These are phyloP conservation scores for Cyamopsis tetragonoloba DNA, from an alignment of 306 rosid species.

Conservation along the genomic window DNA sequence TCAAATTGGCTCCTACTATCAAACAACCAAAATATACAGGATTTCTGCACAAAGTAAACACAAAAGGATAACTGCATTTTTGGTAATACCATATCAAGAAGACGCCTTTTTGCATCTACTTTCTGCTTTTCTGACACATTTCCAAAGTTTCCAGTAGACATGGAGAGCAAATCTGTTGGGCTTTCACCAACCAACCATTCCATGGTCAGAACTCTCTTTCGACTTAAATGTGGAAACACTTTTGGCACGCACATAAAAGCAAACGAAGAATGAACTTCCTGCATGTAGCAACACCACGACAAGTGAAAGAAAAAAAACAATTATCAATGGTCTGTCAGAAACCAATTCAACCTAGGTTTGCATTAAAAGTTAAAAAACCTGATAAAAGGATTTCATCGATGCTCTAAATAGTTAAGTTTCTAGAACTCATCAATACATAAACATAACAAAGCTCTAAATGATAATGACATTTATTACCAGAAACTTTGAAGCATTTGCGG, in stretches of 20 bases:
- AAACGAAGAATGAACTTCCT: slow-evolving; percentile 87
- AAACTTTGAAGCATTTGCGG: slow-evolving; percentile 82
- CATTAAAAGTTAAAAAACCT: slow-evolving; percentile 6
- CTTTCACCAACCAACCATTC: slow-evolving; percentile 98
- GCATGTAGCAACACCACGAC: slow-evolving; percentile 31
- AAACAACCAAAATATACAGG: slow-evolving; percentile 7
- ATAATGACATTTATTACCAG: slow-evolving; percentile 47
- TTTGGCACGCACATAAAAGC: slow-evolving; percentile 72
- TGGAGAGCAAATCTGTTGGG: slow-evolving; percentile 69
- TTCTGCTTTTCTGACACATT: slow-evolving; percentile 56
- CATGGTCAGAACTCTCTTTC: slow-evolving; percentile 89
- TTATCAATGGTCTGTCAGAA: background rate
- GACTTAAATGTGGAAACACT: slow-evolving; percentile 54
- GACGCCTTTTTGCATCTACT: slow-evolving; percentile 73
- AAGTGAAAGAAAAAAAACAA: slow-evolving; percentile 14
- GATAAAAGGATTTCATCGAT: background rate
- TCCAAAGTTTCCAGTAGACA: slow-evolving; percentile 48
- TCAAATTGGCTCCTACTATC: background rate
- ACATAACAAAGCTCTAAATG: slow-evolving; percentile 7
- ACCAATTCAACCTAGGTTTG: slow-evolving; percentile 20
- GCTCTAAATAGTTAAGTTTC: background rate
- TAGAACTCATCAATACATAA: slow-evolving; percentile 15
- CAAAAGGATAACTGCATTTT: slow-evolving; percentile 18
- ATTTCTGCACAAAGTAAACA: background rate
- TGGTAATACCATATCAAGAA: slow-evolving; percentile 76